A percentile compares a stretch with the other conserved stretches of the same genome.
phyloP scores from a whole-genome alignment of 106 monocot species.

The Allium cepa region DNA sequence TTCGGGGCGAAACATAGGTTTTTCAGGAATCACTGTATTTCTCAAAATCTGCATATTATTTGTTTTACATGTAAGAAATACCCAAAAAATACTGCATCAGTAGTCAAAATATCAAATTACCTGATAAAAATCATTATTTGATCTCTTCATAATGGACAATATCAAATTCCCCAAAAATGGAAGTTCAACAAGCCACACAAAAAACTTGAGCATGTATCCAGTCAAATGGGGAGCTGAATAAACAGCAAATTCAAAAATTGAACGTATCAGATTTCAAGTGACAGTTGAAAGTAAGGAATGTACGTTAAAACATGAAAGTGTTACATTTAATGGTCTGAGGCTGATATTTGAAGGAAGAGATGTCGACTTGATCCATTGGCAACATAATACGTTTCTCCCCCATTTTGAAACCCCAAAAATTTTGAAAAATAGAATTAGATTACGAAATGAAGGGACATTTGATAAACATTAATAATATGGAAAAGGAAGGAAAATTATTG shows the following conservation, averaged over 20 bases:
- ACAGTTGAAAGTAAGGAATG: background rate
- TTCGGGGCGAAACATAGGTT: constrained; percentile 84
- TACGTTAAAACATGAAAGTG: background rate
- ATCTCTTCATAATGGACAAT: constrained; percentile 40
- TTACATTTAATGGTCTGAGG: constrained; percentile 40
- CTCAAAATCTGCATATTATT: constrained; percentile 43
- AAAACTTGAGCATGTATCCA: constrained; percentile 45
- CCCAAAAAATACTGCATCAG: background rate
- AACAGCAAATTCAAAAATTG: background rate
- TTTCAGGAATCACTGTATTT: constrained; percentile 75
- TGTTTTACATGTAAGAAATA: background rate
- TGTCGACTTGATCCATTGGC: constrained; percentile 78
- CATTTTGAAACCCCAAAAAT: constrained; percentile 5
- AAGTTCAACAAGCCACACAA: constrained; percentile 69
- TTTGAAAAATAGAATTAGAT: no score
- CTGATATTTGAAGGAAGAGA: constrained; percentile 62
- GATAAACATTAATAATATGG: no score
- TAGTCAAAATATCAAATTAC: constrained; percentile 9
- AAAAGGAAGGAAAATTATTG: no score
- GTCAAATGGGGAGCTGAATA: constrained; percentile 72
- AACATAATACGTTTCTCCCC: constrained; percentile 43
- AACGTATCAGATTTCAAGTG: background rate
- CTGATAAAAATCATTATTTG: constrained; percentile 48
- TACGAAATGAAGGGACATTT: no score
- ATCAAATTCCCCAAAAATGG: constrained; percentile 43